These are phyloP conservation scores for Claviceps humidiphila DNA, from an alignment of 2,329 filamentous ascomycete species.

Conservation along the genomic window DNA sequence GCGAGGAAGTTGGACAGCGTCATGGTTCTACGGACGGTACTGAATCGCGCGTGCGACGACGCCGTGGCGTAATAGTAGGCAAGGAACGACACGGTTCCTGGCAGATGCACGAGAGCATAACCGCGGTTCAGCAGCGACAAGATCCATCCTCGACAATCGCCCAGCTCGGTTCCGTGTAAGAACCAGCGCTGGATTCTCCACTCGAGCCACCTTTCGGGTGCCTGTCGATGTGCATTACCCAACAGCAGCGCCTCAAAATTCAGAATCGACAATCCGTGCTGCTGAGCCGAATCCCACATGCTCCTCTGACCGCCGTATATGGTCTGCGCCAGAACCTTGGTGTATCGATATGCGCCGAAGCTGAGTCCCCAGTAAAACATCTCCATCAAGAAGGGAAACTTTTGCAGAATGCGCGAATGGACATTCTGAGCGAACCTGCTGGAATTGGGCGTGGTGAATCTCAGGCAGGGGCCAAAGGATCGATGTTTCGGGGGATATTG, in stretches of 20 bases:
- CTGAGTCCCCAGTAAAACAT: constrained; percentile 54
- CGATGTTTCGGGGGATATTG: constrained; percentile 9
- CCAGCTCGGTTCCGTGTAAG: constrained; percentile 36
- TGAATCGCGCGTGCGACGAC: constrained; percentile 42
- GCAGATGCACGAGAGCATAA: constrained; percentile 62
- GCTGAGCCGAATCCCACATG: constrained; percentile 25
- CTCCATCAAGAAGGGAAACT: constrained; percentile 60
- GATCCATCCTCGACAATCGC: constrained; percentile 23
- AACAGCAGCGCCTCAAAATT: constrained; percentile 7
- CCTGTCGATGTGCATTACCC: constrained; percentile 5
- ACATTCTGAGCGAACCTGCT: constrained; percentile 43
- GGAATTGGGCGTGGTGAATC: constrained; percentile 47
- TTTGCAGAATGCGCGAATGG: constrained; percentile 49
- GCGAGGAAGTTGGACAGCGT: constrained; percentile 42
- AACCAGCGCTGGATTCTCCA: constrained; percentile 42
- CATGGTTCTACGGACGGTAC: constrained; percentile 38
- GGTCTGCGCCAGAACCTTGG: constrained; percentile 7
- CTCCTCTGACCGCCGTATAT: constrained; percentile 6
- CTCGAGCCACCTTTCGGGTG: constrained; percentile 7
- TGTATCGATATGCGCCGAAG: constrained; percentile 6
- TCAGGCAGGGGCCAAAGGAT: constrained; percentile 7
- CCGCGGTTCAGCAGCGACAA: constrained; percentile 54
- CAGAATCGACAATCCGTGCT: constrained; percentile 4
- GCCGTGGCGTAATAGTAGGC: constrained; percentile 52
- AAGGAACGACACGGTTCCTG: constrained; percentile 52